These are phyloP conservation scores for Sclerotinia sclerotiorum DNA, from an alignment of 2,329 filamentous ascomycete genomes.

Conservation along the genomic window DNA sequence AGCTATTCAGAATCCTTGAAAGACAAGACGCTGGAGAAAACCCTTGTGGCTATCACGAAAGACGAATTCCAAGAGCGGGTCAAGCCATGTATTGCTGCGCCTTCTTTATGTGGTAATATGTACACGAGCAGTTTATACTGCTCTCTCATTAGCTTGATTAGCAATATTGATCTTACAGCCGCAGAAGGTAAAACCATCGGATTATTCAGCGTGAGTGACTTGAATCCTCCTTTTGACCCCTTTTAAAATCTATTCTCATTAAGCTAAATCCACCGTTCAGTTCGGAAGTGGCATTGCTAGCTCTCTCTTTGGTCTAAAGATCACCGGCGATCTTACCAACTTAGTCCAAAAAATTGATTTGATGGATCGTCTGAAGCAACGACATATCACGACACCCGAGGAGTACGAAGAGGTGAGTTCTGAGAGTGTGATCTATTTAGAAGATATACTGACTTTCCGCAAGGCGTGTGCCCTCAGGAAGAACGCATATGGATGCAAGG, in stretches of 20 bases:
- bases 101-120: constrained; percentile 19
- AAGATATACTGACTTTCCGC: neutral
- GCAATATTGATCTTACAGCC: neutral
- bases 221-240: rapidly evolving
- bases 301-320: neutral
- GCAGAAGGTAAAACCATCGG: neutral
- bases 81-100: neutral
- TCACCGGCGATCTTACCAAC: neutral
- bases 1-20: neutral
- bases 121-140: constrained; percentile 9
- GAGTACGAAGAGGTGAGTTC: neutral
- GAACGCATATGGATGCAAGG: neutral
- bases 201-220: constrained; percentile 5
- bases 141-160: constrained; percentile 12
- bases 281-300: constrained; percentile 11
- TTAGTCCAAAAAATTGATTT: neutral
- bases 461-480: neutral
- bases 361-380: constrained; percentile 4
- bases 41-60: neutral
- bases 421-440: neutral
- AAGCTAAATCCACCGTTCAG: neutral
- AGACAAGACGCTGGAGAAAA: neutral
- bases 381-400: neutral
- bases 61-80: neutral
- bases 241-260: neutral